phyloP scores from a whole-genome alignment of 805 yeast species.

The Candida lessepsii region DNA sequence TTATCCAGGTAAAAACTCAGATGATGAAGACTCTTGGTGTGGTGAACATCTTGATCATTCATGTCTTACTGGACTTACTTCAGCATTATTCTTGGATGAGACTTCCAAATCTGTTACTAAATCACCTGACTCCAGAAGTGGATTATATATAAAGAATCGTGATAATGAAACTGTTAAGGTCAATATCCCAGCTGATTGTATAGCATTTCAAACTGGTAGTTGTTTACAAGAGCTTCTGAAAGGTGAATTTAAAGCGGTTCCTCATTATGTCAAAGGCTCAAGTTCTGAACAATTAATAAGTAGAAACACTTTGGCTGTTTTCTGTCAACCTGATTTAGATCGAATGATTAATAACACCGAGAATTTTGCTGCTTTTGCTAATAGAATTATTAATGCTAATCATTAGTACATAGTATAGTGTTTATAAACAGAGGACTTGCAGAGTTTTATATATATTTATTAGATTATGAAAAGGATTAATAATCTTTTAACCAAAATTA shows the following conservation, averaged over 20 bases:
- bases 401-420: conserved; percentile 24
- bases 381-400: conserved; percentile 38
- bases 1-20: conserved; percentile 31
- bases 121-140: conserved; percentile 46
- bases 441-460: too few species aligned
- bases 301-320: conserved; percentile 59
- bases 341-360: conserved; percentile 45
- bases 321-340: conserved; percentile 58
- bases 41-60: conserved; percentile 63
- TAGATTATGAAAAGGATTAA: too few species aligned
- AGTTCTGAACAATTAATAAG: conserved; percentile 29
- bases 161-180: conserved; percentile 46
- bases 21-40: conserved; percentile 49
- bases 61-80: conserved; percentile 57
- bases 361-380: conserved; percentile 51
- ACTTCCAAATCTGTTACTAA: conserved; percentile 22
- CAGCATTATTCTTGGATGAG: conserved; percentile 51
- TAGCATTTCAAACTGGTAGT: conserved; percentile 63
- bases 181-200: conserved; percentile 51
- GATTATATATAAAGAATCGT: conserved; percentile 51
- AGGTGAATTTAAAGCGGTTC: conserved; percentile 54
- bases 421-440: not conserved
- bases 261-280: conserved; percentile 54
- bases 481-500: too few species aligned
- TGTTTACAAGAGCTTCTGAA: conserved; percentile 51